Conservation (phyloP, 2,329 filamentous ascomycete genomes). For the Daldinia eschscholtzii region DNA sequence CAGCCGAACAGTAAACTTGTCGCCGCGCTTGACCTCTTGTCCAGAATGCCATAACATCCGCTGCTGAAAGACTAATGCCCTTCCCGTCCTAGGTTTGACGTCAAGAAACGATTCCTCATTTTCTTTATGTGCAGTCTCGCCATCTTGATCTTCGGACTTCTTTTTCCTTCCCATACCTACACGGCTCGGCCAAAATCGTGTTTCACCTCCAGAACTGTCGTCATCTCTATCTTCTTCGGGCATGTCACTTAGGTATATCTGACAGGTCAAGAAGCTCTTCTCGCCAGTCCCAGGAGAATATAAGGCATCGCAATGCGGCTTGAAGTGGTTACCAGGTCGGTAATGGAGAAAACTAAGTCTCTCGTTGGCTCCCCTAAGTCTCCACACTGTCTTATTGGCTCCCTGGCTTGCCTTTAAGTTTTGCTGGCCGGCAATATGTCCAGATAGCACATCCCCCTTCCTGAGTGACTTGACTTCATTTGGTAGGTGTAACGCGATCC, state of each 20-base stretch:
- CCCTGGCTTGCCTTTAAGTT: conserved; percentile 47
- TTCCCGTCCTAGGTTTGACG: conserved; percentile 50
- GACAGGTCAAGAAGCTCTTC: conserved; percentile 52
- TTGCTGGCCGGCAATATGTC: conserved; percentile 42
- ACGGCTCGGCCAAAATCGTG: conserved; percentile 47
- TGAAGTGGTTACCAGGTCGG: conserved; percentile 69
- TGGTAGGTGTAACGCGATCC: conserved; percentile 42
- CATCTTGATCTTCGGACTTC: conserved; percentile 19
- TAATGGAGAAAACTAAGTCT: conserved; percentile 72
- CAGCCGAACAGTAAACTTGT: conserved; percentile 51
- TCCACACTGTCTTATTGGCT: conserved; percentile 48
- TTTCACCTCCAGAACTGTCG: conserved; percentile 40
- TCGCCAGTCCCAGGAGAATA: conserved; percentile 43
- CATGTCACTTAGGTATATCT: conserved; percentile 50
- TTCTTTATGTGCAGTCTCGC: conserved; percentile 3
- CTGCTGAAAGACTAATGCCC: conserved; percentile 52
- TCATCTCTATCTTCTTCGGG: conserved; percentile 29
- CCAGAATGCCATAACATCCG: conserved; percentile 53
- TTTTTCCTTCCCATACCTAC: conserved; percentile 47
- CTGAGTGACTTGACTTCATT: conserved; percentile 42
- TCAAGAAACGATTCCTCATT: conserved; percentile 46
- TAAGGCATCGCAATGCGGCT: conserved; percentile 54
- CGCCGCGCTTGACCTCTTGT: conserved; percentile 49
- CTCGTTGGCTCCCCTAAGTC: conserved; percentile 64
- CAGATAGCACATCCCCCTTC: conserved; percentile 42